phyloP scores from a whole-genome alignment of 805 yeast species.

The Ogataea parapolymorpha region DNA sequence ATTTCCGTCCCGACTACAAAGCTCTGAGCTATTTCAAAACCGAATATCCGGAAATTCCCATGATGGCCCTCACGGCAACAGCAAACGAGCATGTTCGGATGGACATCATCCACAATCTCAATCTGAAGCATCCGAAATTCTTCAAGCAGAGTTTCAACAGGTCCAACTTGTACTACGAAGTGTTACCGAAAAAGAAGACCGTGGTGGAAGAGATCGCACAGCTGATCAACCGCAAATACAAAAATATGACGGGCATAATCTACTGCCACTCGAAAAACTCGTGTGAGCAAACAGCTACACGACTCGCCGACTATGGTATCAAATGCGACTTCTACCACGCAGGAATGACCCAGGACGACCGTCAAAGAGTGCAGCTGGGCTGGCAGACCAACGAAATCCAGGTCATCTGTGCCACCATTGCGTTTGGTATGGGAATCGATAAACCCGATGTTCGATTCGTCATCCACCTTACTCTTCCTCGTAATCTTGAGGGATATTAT shows the following conservation, averaged over 20 bases:
- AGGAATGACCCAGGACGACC: conserved; percentile 80
- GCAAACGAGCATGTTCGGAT: conserved; percentile 86
- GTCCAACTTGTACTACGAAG: conserved; percentile 77
- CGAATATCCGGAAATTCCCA: conserved; percentile 74
- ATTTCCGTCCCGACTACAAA: conserved; percentile 93
- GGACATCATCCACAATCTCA: conserved; percentile 80
- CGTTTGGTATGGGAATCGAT: conserved; percentile 99
- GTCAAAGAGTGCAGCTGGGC: conserved; percentile 63
- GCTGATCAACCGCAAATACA: conserved; percentile 49
- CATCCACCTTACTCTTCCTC: conserved; percentile 80
- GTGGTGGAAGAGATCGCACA: conserved; percentile 56
- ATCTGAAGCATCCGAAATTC: conserved; percentile 56
- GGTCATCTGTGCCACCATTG: conserved; percentile 94
- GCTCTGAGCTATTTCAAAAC: conserved; percentile 69
- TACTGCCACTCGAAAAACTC: conserved; percentile 89
- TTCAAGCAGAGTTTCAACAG: conserved; percentile 92
- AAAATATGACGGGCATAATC: conserved; percentile 74
- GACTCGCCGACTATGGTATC: conserved; percentile 59
- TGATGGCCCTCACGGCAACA: conserved; percentile 96
- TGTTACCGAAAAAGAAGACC: conserved; percentile 59
- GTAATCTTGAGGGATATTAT: conserved; percentile 92
- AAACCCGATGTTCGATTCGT: conserved; percentile 94
- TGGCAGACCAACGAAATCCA: conserved; percentile 78
- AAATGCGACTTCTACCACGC: conserved; percentile 83
- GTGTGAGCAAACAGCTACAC: conserved; percentile 77